Evolutionary conservation across 192 early-diverging fungal species (phyloP), one percentile per base, ranked within the genome.

Genomic region (Gigaspora rosea): DNA sequence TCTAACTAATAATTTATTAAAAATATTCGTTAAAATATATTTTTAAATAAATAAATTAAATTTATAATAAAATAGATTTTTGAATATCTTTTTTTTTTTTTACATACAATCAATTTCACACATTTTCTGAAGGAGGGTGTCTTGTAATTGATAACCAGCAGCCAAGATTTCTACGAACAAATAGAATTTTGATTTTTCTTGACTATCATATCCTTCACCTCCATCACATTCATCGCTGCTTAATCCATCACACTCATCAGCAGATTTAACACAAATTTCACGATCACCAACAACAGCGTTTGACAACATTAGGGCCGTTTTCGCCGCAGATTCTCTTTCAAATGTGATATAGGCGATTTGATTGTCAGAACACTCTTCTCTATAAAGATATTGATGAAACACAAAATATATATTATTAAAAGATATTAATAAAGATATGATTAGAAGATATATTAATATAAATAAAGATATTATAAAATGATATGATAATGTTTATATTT

Each of bases 161-260:
- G 92, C 91, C 48, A 94, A 85, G 56, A 94, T 87, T 83, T 94
- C 92, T 64, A 86, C 89, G 61, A 87, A 71, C 63, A 90, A 80
- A 27, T 79, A 80, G 10, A 82, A 75, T 78, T 87, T 87, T 41
- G 88, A 46, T 83, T 75, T 77, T 82, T 79, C 78, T 86, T 79
- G 22, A 74, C 35, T 49, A n/a, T 13, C 4, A 15, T 13, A 56
- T 41, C 71, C 63, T 57, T 70, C n/a, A 27, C 84, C 79, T 0
- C 56, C 78, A 35, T 73, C 36, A 47, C 41, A 62, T 54, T 51
- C 46, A 51, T 76, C 79, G 56, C 49, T 52, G 16, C 79, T n/a
- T 15, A 61, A 79, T 62, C 82, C 86, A 68, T 84, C 82, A 80
- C 86, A 88, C 56, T 83, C 86, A 68, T 84, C 82, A 80, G 88